These are phyloP conservation scores for Albatrellus sp. DNA, from an alignment of 1,284 basidiomycete genomes.

Conservation along the genomic window DNA sequence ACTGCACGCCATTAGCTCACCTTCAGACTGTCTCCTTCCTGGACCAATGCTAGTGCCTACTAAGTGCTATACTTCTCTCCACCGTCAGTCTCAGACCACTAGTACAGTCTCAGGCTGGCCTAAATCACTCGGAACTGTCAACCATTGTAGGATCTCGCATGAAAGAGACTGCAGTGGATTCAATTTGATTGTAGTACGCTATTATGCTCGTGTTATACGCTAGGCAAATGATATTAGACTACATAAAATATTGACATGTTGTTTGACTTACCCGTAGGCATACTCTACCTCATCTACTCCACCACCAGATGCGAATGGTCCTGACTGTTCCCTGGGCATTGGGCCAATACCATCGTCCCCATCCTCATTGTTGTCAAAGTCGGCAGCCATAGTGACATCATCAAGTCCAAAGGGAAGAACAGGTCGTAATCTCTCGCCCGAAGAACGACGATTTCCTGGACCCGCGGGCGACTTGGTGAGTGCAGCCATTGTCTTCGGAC, in stretches of 20 bases:
- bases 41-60: too few relatives aligned
- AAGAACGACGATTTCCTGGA: slow-evolving; percentile 51
- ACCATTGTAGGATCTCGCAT: too few relatives aligned
- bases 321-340: slow-evolving; percentile 59
- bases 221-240: too few relatives aligned
- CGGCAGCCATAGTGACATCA: slow-evolving; percentile 49
- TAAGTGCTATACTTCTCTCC: too few relatives aligned
- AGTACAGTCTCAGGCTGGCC: too few relatives aligned
- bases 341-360: slow-evolving; percentile 58
- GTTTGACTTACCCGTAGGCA: slow-evolving; percentile 57
- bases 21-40: too few relatives aligned
- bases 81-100: too few relatives aligned
- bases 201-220: neutral
- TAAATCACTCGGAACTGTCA: too few relatives aligned
- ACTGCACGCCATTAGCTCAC: neutral
- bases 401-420: slow-evolving; percentile 72
- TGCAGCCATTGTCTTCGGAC: slow-evolving; percentile 83
- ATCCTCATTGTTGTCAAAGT: slow-evolving; percentile 35
- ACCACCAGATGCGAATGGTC: slow-evolving; percentile 62
- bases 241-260: too few relatives aligned
- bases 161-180: too few relatives aligned
- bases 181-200: too few relatives aligned
- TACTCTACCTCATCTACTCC: slow-evolving; percentile 84
- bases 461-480: slow-evolving; percentile 77
- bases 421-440: slow-evolving; percentile 70